Base-by-base conservation (phyloP, 2,329 filamentous ascomycete species). In the Fusarium tuaranense region DNA sequence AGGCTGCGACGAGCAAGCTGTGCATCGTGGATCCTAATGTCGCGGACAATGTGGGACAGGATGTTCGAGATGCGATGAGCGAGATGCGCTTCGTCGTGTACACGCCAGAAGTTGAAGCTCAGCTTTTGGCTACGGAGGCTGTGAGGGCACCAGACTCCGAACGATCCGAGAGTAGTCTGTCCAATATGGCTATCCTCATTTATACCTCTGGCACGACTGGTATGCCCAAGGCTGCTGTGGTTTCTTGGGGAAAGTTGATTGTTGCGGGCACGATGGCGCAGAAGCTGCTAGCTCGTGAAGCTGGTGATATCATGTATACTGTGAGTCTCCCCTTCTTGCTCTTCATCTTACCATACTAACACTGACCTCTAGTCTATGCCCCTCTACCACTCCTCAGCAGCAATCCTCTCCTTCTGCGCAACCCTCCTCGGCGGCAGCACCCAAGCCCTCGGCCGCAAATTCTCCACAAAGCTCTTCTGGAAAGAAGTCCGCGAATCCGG, bases 171-270 rank as follows among this genome's bases (percentile, higher is more conserved):
- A 81, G 87, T 66, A 82, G 85, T 20, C 78, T 84, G 8, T 83
- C 87, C 9, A 88, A 91, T 68, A 90, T 94, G 85, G 92, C 90
- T 2, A 87, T 93, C 53, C 88, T 97, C 72, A 95, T 98, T 75
- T 97, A 94, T 81, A 97, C 95, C 0, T 95, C 92, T 34, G 95
- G 95, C 20, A 97, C 95, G 0, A 97, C 95, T 0, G 95, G 95
- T 1, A 84, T 97, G 72, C 94, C 95, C 12, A 97, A 97, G 80
- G 90, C 93, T 0, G 93, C 93, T 13, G 91, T 95, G 59, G 89
- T 95, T 2, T 90, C 91, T n/a, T 95, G 92, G 92, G 85, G 84
- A 25, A 95, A 95, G 80, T 83, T 88, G 64, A 87, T 87, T 63
- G 80, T 88, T 1, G 90, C 87, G 2, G 86, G 78, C 2, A 80